phyloP scores from a whole-genome alignment of 371 early-diverging fungal genomes.

The Sporodiniella umbellata region DNA sequence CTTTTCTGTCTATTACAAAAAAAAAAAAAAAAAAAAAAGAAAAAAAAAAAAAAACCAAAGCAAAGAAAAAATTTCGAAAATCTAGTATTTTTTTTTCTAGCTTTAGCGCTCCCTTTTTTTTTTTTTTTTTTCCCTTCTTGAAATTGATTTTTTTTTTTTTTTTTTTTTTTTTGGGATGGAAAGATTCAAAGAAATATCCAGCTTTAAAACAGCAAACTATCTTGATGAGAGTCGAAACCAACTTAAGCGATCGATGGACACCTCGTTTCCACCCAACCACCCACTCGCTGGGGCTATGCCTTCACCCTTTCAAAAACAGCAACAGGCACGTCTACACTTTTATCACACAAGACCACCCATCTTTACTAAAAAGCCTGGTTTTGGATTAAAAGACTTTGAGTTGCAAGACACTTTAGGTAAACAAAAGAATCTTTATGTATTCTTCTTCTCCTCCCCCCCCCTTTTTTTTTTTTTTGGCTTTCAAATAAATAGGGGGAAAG shows the following conservation, averaged over 20 bases:
- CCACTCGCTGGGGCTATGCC: constrained; percentile 22
- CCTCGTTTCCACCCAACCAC: constrained; percentile 26
- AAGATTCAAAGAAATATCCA: background rate
- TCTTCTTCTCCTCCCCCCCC: background rate
- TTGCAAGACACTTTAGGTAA: constrained; percentile 42
- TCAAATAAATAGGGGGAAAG: too few relatives aligned
- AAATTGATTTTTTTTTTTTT: constrained; percentile 6
- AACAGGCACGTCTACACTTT: constrained; percentile 32
- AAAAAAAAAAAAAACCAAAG: too few relatives aligned
- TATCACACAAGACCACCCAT: constrained; percentile 39
- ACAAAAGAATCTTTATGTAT: background rate
- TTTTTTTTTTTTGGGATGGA: constrained; percentile 3
- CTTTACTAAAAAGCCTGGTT: constrained; percentile 40
- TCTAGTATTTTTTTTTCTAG: too few relatives aligned
- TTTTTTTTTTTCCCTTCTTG: constrained; percentile 4
- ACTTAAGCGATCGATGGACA: constrained; percentile 12
- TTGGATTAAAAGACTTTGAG: constrained; percentile 43
- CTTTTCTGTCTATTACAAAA: constrained; percentile 5
- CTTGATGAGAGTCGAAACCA: constrained; percentile 17
- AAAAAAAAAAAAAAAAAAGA: too few relatives aligned
- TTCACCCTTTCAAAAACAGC: constrained; percentile 34
- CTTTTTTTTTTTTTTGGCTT: too few relatives aligned
- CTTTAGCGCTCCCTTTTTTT: constrained; percentile 10
- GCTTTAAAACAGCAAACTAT: constrained; percentile 14
- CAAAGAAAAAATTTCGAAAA: too few relatives aligned